phyloP scores from a whole-genome alignment of 345 rosid genomes.

The Hypericum androsaemum region DNA sequence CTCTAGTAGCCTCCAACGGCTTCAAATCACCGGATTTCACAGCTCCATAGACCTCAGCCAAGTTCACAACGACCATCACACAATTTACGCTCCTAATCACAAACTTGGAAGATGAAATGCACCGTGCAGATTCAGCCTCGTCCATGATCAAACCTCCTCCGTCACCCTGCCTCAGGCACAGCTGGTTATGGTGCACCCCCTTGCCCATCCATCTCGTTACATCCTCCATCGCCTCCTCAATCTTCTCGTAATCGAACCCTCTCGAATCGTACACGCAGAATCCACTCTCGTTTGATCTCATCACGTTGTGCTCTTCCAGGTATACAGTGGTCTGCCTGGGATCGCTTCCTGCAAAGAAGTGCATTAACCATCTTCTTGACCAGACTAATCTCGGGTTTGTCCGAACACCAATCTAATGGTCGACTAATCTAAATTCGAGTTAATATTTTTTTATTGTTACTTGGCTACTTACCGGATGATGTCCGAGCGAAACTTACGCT shows the following conservation, averaged over 20 bases:
- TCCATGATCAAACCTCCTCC: conserved; percentile 6
- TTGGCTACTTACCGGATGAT: conserved; percentile 26
- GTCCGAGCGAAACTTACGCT: conserved; percentile 46
- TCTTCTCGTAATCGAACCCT: conserved; percentile 26
- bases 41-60: conserved; percentile 36
- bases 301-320: conserved; percentile 52
- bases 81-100: conserved; percentile 39
- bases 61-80: conserved; percentile 38
- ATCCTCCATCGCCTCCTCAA: conserved; percentile 33
- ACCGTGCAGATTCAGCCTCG: conserved; percentile 11
- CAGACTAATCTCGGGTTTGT: too few species aligned
- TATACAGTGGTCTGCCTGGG: conserved; percentile 27
- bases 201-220: conserved; percentile 39
- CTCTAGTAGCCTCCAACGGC: conserved; percentile 33
- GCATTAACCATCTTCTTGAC: neutral
- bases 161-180: conserved; percentile 30
- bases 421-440: neutral
- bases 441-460: neutral
- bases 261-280: conserved; percentile 51
- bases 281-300: conserved; percentile 42
- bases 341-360: conserved; percentile 17
- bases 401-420: neutral
- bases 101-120: conserved; percentile 30
- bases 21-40: conserved; percentile 31
- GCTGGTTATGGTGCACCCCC: conserved; percentile 53